Evolutionary conservation across 768 basidiomycete genomes (phyloP), one percentile per base, ranked within the genome.

Genomic region (Amanita fuliginea): DNA sequence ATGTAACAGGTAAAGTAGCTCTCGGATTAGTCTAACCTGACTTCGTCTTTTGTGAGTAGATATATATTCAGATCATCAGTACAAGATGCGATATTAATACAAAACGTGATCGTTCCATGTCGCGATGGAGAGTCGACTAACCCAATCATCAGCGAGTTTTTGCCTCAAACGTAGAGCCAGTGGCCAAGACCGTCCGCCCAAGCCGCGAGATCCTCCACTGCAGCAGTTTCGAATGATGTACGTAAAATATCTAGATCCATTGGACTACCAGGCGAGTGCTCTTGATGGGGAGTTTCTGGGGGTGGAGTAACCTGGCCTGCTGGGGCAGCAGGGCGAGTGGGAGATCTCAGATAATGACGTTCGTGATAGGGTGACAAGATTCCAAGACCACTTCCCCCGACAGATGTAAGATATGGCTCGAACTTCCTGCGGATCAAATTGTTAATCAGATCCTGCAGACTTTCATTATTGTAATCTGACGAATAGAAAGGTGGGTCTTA

Each of bases 341-440:
- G 53, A 59, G 61, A 62, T 61, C 59, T 60, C 52, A 54, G 64
- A 53, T 64, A 64, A 35, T 66, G 65, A 58, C 75, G 72, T 52
- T 70, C 68, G 24, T 64, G 60, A 56, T 76, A 75, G 19, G 78
- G 80, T 3, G 83, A 81, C 57, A 91, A 72, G 56, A 99, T 77
- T 53, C 95, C 95, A 14, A 95, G 75, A 8, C 95, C 95, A 56
- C 81, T 83, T 49, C 96, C 96, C 13, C 96, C 96, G 44, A 99
- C 89, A 49, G 87, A 78, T 32, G 95, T 94, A 56, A 90, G 71
- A 73, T 98, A 93, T 22, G 90, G 83, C 54, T 79, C 74, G 70
- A 84, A 96, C 51, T 76, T 78, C 46, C 77, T 74, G 53, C 70
- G 69, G 56, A 70, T 64, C 56, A 97, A 78, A 7, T 72, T 71